phyloP scores from a whole-genome alignment of 2,329 filamentous ascomycete species.

The Pyrenochaeta sp. region DNA sequence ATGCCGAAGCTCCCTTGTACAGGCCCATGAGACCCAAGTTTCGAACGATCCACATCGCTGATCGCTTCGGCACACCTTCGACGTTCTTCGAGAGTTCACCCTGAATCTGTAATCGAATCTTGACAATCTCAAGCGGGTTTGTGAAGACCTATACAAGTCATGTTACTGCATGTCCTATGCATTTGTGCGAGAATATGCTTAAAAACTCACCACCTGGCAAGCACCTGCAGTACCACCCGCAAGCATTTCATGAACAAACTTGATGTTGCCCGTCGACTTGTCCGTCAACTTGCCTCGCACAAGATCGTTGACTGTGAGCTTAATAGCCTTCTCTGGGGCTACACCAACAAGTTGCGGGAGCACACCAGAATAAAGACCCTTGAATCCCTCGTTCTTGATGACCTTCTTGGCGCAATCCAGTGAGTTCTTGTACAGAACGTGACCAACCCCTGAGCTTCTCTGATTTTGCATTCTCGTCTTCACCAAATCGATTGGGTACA shows the following conservation, averaged over 20 bases:
- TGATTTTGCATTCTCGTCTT: slow-evolving; percentile 99
- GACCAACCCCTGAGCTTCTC: slow-evolving; percentile 77
- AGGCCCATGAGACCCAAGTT: slow-evolving; percentile 93
- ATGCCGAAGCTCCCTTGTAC: slow-evolving; percentile 96
- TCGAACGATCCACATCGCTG: slow-evolving; percentile 96
- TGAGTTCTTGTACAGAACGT: slow-evolving; percentile 95
- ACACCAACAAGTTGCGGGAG: slow-evolving; percentile 95
- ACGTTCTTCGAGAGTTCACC: slow-evolving; percentile 91
- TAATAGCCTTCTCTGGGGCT: slow-evolving; percentile 99
- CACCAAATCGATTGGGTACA: slow-evolving; percentile 97
- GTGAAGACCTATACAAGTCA: slow-evolving; percentile 76
- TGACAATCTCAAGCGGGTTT: slow-evolving; percentile 98
- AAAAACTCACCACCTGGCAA: slow-evolving; percentile 87
- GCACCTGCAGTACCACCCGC: slow-evolving; percentile 89
- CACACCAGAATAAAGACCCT: slow-evolving; percentile 92
- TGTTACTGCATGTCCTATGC: slow-evolving; percentile 15
- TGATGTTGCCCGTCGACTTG: slow-evolving; percentile 76
- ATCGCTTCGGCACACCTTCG: slow-evolving; percentile 83
- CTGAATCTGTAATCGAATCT: slow-evolving; percentile 97
- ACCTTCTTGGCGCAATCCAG: slow-evolving; percentile 95
- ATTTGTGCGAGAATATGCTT: neutral
- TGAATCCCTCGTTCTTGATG: slow-evolving; percentile 87
- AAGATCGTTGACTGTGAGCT: slow-evolving; percentile 96
- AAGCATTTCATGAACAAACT: slow-evolving; percentile 75
- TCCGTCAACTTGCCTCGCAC: slow-evolving; percentile 80